Evolutionary conservation across 768 basidiomycete genomes (phyloP).

Genomic region (Termitomyces sp.): DNA sequence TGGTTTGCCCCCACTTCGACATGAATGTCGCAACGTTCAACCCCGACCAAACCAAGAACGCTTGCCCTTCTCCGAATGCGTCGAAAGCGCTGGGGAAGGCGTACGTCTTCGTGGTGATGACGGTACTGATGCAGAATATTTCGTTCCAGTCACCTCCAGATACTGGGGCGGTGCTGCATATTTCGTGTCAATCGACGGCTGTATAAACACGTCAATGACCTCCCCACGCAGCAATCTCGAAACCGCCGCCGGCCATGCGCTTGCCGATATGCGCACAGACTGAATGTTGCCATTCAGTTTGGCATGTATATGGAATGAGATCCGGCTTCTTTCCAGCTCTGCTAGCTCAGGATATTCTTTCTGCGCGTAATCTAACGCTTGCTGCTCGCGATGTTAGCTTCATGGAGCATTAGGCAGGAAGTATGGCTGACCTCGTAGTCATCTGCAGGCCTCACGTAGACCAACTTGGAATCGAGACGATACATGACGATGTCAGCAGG

Average conservation of each 20-base stretch:
- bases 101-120: conserved; percentile 17
- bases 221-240: conserved; percentile 39
- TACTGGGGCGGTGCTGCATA: conserved; percentile 41
- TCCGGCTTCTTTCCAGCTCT: conserved; percentile 30
- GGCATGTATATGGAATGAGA: conserved; percentile 38
- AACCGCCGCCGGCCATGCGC: conserved; percentile 42
- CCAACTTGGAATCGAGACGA: conserved; percentile 34
- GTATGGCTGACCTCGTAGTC: conserved; percentile 34
- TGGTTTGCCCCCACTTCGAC: not conserved
- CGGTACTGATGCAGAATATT: conserved; percentile 20
- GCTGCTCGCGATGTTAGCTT: conserved; percentile 22
- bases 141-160: conserved; percentile 27
- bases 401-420: not conserved
- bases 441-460: conserved; percentile 43
- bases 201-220: conserved; percentile 40
- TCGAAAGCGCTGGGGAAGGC: conserved; percentile 16
- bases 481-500: conserved; percentile 48
- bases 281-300: conserved; percentile 25
- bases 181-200: conserved; percentile 24
- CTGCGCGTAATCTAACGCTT: conserved; percentile 46
- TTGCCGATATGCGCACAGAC: conserved; percentile 44
- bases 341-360: conserved; percentile 44
- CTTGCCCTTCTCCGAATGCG: conserved; percentile 9
- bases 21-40: too few relatives aligned
- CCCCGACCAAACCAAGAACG: conserved; percentile 15